Percentiles rank a stretch among this genome's conserved stretches.
These are phyloP conservation scores for Fusarium sp. DNA, from an alignment of 2,329 filamentous ascomycete genomes.

Conservation along the genomic window DNA sequence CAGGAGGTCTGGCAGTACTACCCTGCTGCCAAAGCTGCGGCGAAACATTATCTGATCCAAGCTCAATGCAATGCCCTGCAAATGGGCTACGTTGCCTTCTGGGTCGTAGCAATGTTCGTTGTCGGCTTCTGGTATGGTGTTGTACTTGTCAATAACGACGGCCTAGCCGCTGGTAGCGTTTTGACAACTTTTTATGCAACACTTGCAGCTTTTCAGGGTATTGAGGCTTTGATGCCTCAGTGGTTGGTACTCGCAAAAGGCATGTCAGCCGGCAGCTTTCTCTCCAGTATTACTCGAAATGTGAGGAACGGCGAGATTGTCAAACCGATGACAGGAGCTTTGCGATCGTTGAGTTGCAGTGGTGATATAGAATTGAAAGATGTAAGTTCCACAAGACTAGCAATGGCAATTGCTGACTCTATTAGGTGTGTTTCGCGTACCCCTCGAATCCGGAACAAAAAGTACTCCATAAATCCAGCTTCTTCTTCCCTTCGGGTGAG, in stretches of 20 bases:
- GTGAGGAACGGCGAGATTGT: background rate
- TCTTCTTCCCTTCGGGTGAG: constrained; percentile 77
- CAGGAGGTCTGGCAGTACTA: constrained; percentile 75
- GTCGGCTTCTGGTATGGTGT: constrained; percentile 91
- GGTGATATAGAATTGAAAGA: constrained; percentile 65
- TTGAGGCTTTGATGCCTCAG: constrained; percentile 79
- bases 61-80: constrained; percentile 76
- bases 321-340: background rate
- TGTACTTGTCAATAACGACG: constrained; percentile 68
- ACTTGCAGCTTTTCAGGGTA: constrained; percentile 77
- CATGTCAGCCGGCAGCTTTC: constrained; percentile 72
- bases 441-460: constrained; percentile 70
- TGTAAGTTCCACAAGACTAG: too few species aligned
- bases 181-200: constrained; percentile 88
- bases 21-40: constrained; percentile 64
- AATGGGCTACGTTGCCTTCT: constrained; percentile 76
- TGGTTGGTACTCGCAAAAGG: constrained; percentile 83
- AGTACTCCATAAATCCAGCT: constrained; percentile 68
- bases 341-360: constrained; percentile 56
- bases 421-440: constrained; percentile 82
- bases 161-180: constrained; percentile 71
- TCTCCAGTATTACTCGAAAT: constrained; percentile 60
- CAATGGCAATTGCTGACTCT: too few species aligned
- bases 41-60: constrained; percentile 71
- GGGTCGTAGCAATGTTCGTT: constrained; percentile 82